A percentile compares a stretch with the other conserved stretches of the same genome.
phyloP scores from a whole-genome alignment of 495 filamentous ascomycete genomes.

The Penicillium coprophilum region DNA sequence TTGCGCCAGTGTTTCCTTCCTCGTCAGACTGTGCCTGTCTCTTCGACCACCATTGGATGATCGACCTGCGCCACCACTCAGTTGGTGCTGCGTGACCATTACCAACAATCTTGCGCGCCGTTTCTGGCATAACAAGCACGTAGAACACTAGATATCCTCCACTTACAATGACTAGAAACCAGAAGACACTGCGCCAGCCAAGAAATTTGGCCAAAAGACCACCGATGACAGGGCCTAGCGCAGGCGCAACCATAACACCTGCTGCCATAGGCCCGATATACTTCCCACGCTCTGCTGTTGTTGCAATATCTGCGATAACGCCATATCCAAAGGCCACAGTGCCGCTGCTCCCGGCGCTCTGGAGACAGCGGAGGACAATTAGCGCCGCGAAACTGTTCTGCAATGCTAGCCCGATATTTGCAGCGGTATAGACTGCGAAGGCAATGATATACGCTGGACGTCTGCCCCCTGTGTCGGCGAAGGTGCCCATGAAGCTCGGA shows the following conservation, averaged over 20 bases:
- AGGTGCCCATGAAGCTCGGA: constrained; percentile 59
- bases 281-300: constrained; percentile 57
- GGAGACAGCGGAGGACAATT: constrained; percentile 60
- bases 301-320: constrained; percentile 61
- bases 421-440: constrained; percentile 58
- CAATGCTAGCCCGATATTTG: constrained; percentile 63
- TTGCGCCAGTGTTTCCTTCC: constrained; percentile 17
- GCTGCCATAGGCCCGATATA: constrained; percentile 51
- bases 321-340: constrained; percentile 58
- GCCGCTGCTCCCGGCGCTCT: constrained; percentile 57
- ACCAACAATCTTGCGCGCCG: constrained; percentile 67
- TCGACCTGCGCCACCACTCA: constrained; percentile 38
- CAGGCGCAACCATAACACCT: constrained; percentile 27
- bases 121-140: constrained; percentile 62
- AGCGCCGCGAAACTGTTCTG: constrained; percentile 60
- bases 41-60: constrained; percentile 33
- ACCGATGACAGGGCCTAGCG: constrained; percentile 45
- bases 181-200: constrained; percentile 47
- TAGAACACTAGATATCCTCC: constrained; percentile 40
- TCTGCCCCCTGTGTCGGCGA: constrained; percentile 59
- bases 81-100: constrained; percentile 51
- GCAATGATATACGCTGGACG: constrained; percentile 58
- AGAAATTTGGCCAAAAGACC: constrained; percentile 36
- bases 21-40: constrained; percentile 19
- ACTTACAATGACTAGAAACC: constrained; percentile 42